phyloP scores from a whole-genome alignment of 306 rosid genomes.

The Hippophae tibetana region DNA sequence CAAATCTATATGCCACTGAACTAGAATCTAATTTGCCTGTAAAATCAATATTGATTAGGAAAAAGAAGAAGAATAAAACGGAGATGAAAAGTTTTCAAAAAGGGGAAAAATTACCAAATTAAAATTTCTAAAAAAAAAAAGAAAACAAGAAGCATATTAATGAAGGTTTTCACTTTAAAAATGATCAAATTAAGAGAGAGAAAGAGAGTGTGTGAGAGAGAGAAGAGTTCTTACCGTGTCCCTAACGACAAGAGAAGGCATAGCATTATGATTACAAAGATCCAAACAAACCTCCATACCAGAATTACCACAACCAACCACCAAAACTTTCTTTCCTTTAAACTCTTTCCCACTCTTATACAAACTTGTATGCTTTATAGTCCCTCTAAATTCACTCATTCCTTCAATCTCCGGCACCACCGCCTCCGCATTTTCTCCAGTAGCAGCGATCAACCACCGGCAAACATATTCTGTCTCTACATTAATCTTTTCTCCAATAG shows the following conservation, averaged over 20 bases:
- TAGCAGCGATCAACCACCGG: slow-evolving; percentile 69
- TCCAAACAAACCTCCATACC: slow-evolving; percentile 94
- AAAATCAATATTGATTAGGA: no score
- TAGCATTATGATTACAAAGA: slow-evolving; percentile 65
- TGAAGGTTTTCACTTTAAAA: not conserved
- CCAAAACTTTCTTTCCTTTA: slow-evolving; percentile 53
- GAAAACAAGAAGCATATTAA: not conserved
- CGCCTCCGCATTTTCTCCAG: slow-evolving; percentile 88
- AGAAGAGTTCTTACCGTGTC: slow-evolving; percentile 45
- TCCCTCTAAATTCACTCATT: slow-evolving; percentile 33
- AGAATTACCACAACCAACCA: slow-evolving; percentile 86
- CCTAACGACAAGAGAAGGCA: slow-evolving; percentile 71
- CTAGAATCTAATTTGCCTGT: no score
- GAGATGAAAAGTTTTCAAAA: slow-evolving; percentile 13
- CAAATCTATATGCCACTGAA: no score
- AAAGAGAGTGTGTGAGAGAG: not conserved
- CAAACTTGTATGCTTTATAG: slow-evolving; percentile 54
- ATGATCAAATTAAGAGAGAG: not conserved
- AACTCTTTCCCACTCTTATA: slow-evolving; percentile 65
- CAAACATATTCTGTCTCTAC: slow-evolving; percentile 37
- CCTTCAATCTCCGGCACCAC: slow-evolving; percentile 56
- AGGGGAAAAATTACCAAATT: not conserved
- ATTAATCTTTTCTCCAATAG: not conserved
- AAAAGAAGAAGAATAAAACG: no score
- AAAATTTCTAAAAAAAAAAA: not conserved